A percentile compares a stretch with the other conserved stretches of the same genome.
Conservation (phyloP, 495 filamentous ascomycete species). For the Cercophora sp. region DNA sequence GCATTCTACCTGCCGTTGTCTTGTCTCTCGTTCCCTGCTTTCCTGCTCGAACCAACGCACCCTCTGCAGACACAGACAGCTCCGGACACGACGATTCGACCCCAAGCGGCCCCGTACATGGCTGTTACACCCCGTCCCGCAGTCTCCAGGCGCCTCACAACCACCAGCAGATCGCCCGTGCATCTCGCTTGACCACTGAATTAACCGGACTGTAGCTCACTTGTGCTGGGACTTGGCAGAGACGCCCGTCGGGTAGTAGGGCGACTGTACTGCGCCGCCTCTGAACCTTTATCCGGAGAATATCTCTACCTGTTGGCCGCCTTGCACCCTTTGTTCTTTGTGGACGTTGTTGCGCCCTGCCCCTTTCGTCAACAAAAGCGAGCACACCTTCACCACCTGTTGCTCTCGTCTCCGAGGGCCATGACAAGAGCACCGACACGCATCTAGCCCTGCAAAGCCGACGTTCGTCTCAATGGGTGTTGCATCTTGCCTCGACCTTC, state of each 20-base stretch:
- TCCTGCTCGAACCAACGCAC: background rate
- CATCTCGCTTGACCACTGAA: conserved; percentile 29
- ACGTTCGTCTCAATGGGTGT: conserved; percentile 46
- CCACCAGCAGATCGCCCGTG: conserved; percentile 26
- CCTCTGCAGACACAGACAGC: no score
- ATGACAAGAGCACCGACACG: conserved; percentile 21
- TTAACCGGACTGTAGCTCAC: conserved; percentile 33
- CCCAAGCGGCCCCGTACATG: background rate
- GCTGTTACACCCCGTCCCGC: background rate
- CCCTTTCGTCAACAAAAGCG: conserved; percentile 5
- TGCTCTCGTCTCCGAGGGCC: conserved; percentile 10
- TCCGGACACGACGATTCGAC: background rate
- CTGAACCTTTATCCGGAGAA: conserved; percentile 33
- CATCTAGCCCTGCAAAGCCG: conserved; percentile 8
- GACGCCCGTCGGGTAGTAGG: conserved; percentile 22
- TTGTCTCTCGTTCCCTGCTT: conserved; percentile 6
- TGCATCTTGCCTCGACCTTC: conserved; percentile 41
- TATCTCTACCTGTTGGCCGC: conserved; percentile 28
- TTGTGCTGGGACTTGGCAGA: conserved; percentile 22
- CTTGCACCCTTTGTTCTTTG: conserved; percentile 16
- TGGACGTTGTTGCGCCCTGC: conserved; percentile 3
- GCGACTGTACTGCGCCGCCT: conserved; percentile 30
- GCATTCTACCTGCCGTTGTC: conserved; percentile 13
- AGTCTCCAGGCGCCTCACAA: conserved; percentile 10
- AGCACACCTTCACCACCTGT: background rate